Conservation (phyloP, 306 rosid species). For the Fagus crenata region DNA sequence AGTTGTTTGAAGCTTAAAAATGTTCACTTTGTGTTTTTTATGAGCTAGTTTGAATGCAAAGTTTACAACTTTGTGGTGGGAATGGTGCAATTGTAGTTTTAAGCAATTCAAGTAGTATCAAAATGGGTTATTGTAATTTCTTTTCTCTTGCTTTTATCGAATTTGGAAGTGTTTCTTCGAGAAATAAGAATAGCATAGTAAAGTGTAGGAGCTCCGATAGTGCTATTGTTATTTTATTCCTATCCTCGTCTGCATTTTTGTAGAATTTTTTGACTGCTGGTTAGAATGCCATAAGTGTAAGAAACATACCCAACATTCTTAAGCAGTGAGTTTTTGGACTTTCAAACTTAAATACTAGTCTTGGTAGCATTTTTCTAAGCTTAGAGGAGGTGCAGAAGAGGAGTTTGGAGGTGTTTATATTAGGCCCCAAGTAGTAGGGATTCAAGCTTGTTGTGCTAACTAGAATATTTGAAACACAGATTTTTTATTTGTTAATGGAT, state of each 20-base stretch:
- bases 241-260: neutral
- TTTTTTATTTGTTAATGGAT: neutral
- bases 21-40: slow-evolving; percentile 7
- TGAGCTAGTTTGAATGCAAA: slow-evolving; percentile 19
- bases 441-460: neutral
- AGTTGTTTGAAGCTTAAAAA: neutral
- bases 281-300: neutral
- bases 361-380: neutral
- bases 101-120: slow-evolving; percentile 17
- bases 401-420: neutral
- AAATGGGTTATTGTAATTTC: slow-evolving; percentile 1
- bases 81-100: slow-evolving; percentile 26
- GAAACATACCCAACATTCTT: neutral
- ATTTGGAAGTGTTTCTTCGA: neutral
- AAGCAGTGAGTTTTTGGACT: neutral
- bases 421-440: neutral
- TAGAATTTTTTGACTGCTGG: neutral
- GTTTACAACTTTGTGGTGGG: slow-evolving; percentile 18
- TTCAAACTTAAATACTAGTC: neutral
- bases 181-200: slow-evolving; percentile 18
- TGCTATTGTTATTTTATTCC: neutral
- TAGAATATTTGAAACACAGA: neutral
- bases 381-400: neutral
- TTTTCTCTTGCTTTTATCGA: neutral
- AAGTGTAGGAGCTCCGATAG: neutral